Conservation (phyloP, 768 basidiomycete species). For the Tephrocybe sp. region DNA sequence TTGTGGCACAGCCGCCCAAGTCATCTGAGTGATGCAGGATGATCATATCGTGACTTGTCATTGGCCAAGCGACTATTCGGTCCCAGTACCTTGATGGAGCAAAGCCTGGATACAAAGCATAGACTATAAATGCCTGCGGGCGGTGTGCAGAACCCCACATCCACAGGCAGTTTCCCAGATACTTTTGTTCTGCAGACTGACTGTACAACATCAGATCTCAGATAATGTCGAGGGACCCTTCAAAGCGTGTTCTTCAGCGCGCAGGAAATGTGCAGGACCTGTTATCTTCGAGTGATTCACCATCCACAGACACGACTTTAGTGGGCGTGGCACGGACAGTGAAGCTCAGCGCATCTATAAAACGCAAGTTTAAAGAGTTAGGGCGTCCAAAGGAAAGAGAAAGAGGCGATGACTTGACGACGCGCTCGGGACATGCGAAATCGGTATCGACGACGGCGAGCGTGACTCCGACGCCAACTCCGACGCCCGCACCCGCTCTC, state of each 20-base stretch:
- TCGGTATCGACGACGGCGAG: slow-evolving; percentile 8
- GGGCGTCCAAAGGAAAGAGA: slow-evolving; percentile 21
- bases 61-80: background rate
- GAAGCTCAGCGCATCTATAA: slow-evolving; percentile 29
- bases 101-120: background rate
- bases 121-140: background rate
- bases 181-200: background rate
- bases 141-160: background rate
- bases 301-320: slow-evolving; percentile 5
- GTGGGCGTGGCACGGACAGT: slow-evolving; percentile 5
- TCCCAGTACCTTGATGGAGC: slow-evolving; percentile 5
- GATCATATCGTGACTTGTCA: background rate
- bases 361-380: slow-evolving; percentile 31
- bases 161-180: background rate
- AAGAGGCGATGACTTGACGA: background rate
- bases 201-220: background rate
- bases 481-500: slow-evolving; percentile 2
- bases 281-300: slow-evolving; percentile 9
- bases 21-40: slow-evolving; percentile 10
- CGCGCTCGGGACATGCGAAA: slow-evolving; percentile 6
- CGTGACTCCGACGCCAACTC: slow-evolving; percentile 10
- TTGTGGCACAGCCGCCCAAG: background rate
- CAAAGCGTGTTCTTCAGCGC: slow-evolving; percentile 29
- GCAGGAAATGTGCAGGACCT: slow-evolving; percentile 28
- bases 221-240: slow-evolving; percentile 1